Conservation (phyloP, 495 filamentous ascomycete species). For the Extremus antarcticus region DNA sequence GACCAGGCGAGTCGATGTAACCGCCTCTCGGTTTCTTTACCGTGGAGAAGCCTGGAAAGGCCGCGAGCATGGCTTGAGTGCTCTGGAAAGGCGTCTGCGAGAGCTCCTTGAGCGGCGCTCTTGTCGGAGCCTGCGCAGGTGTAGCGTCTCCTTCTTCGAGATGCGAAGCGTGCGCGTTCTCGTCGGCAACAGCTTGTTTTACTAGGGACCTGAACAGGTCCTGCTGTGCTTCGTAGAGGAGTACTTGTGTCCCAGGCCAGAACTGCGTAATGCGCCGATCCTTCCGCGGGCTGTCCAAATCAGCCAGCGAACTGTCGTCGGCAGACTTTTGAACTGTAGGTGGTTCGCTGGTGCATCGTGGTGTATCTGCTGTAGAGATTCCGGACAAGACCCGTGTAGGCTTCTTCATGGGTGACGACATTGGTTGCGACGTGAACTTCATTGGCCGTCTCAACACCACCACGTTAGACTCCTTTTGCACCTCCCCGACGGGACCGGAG, state of each 20-base stretch:
- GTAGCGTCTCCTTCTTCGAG: not conserved
- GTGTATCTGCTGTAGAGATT: not conserved
- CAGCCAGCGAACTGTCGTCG: not conserved
- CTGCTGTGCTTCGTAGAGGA: slow-evolving; percentile 12
- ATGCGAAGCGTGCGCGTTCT: not conserved
- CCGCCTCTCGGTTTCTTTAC: slow-evolving; percentile 11
- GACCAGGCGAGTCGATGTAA: not conserved
- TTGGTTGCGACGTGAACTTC: not conserved
- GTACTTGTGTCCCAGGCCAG: slow-evolving; percentile 13
- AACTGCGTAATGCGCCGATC: slow-evolving; percentile 4
- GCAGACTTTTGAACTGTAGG: not conserved
- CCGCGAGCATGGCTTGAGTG: slow-evolving; percentile 13
- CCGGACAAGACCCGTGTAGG: not conserved
- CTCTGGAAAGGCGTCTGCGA: slow-evolving; percentile 6
- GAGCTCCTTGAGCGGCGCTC: slow-evolving; percentile 3
- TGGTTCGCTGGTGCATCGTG: not conserved
- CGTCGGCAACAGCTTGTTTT: not conserved
- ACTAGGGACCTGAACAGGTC: slow-evolving; percentile 11
- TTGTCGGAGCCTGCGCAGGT: not conserved
- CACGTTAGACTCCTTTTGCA: not conserved
- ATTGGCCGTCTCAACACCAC: not conserved
- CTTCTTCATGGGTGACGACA: not conserved
- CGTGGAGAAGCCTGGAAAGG: slow-evolving; percentile 11
- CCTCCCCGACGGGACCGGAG: not conserved
- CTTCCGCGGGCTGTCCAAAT: not conserved